A percentile compares a stretch with the other conserved stretches of the same genome.
These are phyloP conservation scores for Linderina pennispora DNA, from an alignment of 192 early-diverging fungal species.

Conservation along the genomic window DNA sequence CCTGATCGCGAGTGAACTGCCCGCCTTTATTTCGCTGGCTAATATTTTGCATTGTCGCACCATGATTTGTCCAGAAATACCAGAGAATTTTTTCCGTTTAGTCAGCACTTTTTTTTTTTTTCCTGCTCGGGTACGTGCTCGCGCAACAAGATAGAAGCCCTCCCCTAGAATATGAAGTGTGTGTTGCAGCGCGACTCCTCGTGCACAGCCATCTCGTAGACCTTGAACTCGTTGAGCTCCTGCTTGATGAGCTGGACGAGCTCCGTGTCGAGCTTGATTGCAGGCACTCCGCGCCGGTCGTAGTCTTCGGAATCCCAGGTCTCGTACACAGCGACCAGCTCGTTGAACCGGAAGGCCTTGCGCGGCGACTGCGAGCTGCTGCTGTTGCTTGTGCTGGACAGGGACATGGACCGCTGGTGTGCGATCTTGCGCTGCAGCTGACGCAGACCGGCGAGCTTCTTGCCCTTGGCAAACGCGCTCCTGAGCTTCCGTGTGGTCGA, in stretches of 20 bases:
- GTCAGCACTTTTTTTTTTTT: too few relatives aligned
- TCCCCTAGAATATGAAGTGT: constrained; percentile 68
- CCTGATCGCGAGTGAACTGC: too few relatives aligned
- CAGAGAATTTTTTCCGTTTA: too few relatives aligned
- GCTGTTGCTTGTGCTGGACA: neutral
- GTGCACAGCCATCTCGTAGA: constrained; percentile 86
- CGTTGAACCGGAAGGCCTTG: constrained; percentile 40
- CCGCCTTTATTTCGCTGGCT: too few relatives aligned
- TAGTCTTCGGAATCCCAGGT: constrained; percentile 74
- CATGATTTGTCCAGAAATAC: too few relatives aligned
- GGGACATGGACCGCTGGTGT: too few relatives aligned
- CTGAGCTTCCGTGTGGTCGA: too few relatives aligned
- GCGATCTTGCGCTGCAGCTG: constrained; percentile 23
- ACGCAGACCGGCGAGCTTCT: constrained; percentile 24
- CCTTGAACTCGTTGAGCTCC: constrained; percentile 94
- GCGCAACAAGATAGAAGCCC: too few relatives aligned
- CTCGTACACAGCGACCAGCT: constrained; percentile 54
- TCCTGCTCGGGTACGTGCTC: too few relatives aligned
- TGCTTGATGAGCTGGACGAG: constrained; percentile 84
- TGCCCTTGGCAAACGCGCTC: constrained; percentile 16
- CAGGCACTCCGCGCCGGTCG: constrained; percentile 78
- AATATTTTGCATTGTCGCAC: too few relatives aligned
- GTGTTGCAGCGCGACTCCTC: constrained; percentile 66
- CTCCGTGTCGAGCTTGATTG: constrained; percentile 73
- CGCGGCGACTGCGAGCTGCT: neutral